phyloP scores from a whole-genome alignment of 2,329 filamentous ascomycete species.

The Fusarium sp. region DNA sequence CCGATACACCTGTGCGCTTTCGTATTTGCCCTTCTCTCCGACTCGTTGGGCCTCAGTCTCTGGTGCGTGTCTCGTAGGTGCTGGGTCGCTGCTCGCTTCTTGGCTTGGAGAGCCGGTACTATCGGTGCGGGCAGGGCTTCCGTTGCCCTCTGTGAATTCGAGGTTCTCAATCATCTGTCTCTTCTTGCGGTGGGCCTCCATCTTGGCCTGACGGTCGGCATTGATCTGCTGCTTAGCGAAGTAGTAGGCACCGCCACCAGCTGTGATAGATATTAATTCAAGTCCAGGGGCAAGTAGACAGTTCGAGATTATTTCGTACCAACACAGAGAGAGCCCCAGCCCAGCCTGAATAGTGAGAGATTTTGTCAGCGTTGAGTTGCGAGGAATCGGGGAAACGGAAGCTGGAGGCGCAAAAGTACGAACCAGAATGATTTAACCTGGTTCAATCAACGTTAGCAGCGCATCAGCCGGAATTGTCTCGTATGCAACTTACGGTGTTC shows the following conservation, averaged over 20 bases:
- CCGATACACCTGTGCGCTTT: slow-evolving; percentile 77
- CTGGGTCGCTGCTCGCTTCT: slow-evolving; percentile 81
- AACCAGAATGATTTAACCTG: slow-evolving; percentile 75
- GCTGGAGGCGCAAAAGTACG: slow-evolving; percentile 36
- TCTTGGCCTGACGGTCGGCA: slow-evolving; percentile 79
- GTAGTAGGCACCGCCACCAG: slow-evolving; percentile 91
- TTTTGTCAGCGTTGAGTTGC: slow-evolving; percentile 19
- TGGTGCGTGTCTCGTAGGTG: slow-evolving; percentile 82
- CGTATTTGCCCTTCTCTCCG: slow-evolving; percentile 88
- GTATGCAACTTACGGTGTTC: slow-evolving; percentile 61
- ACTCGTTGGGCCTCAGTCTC: slow-evolving; percentile 73
- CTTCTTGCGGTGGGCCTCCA: slow-evolving; percentile 72
- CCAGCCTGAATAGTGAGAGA: slow-evolving; percentile 67
- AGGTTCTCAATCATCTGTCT: slow-evolving; percentile 66
- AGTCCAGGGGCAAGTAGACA: background rate
- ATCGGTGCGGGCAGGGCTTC: slow-evolving; percentile 66
- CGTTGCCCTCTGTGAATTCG: slow-evolving; percentile 57
- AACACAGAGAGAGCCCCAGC: slow-evolving; percentile 88
- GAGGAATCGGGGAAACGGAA: slow-evolving; percentile 7
- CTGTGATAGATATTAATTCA: slow-evolving; percentile 54
- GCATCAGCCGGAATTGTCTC: slow-evolving; percentile 1
- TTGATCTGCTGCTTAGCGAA: slow-evolving; percentile 97
- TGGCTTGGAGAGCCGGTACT: slow-evolving; percentile 70
- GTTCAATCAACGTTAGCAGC: slow-evolving; percentile 35
- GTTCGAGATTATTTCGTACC: slow-evolving; percentile 61